A percentile compares a stretch with the other conserved stretches of the same genome.
These are phyloP conservation scores for Colletotrichum costaricense DNA, from an alignment of 2,329 filamentous ascomycete species.

Conservation along the genomic window DNA sequence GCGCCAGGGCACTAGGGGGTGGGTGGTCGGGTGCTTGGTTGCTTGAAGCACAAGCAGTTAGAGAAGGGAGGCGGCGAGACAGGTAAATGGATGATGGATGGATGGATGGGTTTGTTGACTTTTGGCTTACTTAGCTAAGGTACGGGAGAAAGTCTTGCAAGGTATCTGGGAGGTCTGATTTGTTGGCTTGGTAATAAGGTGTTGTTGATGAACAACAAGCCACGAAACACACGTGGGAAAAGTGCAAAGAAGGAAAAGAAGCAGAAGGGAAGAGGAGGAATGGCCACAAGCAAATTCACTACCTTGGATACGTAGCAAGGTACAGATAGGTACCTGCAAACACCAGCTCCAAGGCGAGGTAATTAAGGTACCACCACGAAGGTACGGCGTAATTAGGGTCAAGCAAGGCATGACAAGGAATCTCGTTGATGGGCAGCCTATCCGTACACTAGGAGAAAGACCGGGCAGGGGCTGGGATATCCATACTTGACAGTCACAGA, in stretches of 20 bases:
- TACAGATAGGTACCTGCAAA: neutral
- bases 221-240: slow-evolving; percentile 17
- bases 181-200: too few relatives aligned
- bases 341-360: neutral
- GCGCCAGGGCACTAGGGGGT: too few relatives aligned
- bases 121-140: neutral
- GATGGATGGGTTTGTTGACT: neutral
- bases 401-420: neutral
- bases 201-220: slow-evolving; percentile 8
- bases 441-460: too few relatives aligned
- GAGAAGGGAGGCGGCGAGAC: slow-evolving; percentile 11
- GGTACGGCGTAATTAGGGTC: too few relatives aligned
- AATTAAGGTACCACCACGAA: neutral
- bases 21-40: neutral
- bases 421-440: neutral
- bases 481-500: neutral
- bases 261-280: slow-evolving; percentile 8
- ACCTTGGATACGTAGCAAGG: neutral
- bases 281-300: neutral
- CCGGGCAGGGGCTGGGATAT: neutral
- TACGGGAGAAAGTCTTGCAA: neutral
- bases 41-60: slow-evolving; percentile 28
- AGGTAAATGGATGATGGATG: neutral
- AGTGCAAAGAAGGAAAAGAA: slow-evolving; percentile 21
- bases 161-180: too few relatives aligned